Conservation (phyloP, 495 filamentous ascomycete species). For the Chaetomium fimeti region DNA sequence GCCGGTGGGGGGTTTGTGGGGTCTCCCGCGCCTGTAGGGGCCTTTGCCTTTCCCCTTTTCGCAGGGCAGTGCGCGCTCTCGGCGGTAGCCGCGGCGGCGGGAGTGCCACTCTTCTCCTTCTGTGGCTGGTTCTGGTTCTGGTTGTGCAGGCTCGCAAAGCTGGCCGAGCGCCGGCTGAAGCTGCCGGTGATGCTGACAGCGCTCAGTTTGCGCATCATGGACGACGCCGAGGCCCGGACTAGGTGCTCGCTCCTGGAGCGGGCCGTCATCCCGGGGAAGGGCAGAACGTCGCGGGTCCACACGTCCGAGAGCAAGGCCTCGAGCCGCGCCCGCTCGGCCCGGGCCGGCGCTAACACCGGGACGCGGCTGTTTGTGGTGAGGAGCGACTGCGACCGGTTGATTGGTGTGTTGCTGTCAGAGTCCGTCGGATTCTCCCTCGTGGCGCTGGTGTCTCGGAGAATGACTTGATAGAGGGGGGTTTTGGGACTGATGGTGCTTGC, state of each 20-base stretch:
- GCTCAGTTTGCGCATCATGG: conserved; percentile 81
- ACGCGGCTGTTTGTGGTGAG: conserved; percentile 60
- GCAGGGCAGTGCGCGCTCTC: too few species aligned
- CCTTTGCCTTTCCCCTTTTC: too few species aligned
- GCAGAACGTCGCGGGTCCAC: conserved; percentile 80
- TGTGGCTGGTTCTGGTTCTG: background rate
- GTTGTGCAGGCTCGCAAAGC: conserved; percentile 29
- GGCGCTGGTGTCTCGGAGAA: conserved; percentile 85
- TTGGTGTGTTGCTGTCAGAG: conserved; percentile 20
- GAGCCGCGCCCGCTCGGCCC: conserved; percentile 72
- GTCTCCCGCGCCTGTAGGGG: too few species aligned
- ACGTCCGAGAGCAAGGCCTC: conserved; percentile 73
- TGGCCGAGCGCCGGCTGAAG: conserved; percentile 59
- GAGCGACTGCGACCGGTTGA: conserved; percentile 71
- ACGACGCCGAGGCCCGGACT: conserved; percentile 67
- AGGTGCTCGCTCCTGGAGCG: conserved; percentile 61
- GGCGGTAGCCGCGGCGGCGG: background rate
- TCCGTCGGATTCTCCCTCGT: conserved; percentile 49
- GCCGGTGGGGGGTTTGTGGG: too few species aligned
- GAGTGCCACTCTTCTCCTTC: background rate
- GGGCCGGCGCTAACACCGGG: conserved; percentile 63
- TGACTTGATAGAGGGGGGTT: conserved; percentile 65
- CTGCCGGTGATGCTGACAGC: conserved; percentile 65
- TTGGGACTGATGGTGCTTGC: conserved; percentile 65
- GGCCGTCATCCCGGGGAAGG: conserved; percentile 79